Percentiles rank a stretch among this genome's conserved stretches.
phyloP scores from a whole-genome alignment of 768 basidiomycete species.

The Harrya chromipes region DNA sequence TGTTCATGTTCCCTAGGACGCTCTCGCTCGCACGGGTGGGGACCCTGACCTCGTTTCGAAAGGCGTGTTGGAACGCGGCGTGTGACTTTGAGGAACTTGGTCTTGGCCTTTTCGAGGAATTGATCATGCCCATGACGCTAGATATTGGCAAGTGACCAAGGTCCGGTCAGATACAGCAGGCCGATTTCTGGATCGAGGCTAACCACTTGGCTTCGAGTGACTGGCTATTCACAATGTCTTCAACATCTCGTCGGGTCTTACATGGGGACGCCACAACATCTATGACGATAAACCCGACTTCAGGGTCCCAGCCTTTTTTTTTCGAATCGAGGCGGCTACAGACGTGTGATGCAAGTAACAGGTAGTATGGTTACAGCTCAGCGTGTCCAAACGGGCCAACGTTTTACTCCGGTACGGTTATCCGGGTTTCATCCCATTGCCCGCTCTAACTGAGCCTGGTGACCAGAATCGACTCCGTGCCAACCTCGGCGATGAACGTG shows the following conservation, averaged over 20 bases:
- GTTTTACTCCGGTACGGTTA: neutral
- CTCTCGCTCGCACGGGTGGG: slow-evolving; percentile 12
- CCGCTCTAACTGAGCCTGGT: neutral
- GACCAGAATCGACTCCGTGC: neutral
- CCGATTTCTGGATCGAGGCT: neutral
- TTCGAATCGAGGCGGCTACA: neutral
- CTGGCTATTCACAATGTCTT: slow-evolving; percentile 1
- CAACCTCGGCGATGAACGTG: neutral
- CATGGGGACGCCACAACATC: slow-evolving; percentile 9
- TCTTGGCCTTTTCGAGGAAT: neutral
- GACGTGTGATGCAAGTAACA: neutral
- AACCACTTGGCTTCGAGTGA: neutral
- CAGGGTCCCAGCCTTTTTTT: slow-evolving; percentile 7
- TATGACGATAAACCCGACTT: slow-evolving; percentile 6
- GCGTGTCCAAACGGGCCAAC: neutral
- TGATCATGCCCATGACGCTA: neutral
- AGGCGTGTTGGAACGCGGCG: neutral
- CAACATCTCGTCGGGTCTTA: slow-evolving; percentile 1
- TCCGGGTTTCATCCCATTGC: neutral
- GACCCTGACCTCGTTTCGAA: slow-evolving; percentile 17
- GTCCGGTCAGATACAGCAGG: slow-evolving; percentile 6
- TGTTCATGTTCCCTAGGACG: slow-evolving; percentile 1
- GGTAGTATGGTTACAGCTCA: neutral
- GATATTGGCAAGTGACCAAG: neutral
- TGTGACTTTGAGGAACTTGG: slow-evolving; percentile 1